Evolutionary conservation across 768 basidiomycete species (phyloP).

Genomic region (Tylopilus intermedius): DNA sequence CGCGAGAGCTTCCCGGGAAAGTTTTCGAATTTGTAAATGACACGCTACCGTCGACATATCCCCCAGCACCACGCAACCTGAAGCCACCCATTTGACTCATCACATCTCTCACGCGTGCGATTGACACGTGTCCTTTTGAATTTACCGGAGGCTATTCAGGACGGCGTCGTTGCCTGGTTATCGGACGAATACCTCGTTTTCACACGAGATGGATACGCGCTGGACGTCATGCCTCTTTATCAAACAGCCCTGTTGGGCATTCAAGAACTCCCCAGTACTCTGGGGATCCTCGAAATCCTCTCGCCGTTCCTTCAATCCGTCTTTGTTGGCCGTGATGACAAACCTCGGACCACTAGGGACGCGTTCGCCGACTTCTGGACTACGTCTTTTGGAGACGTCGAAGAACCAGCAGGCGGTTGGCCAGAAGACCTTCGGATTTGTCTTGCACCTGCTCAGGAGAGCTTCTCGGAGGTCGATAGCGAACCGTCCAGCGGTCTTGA

Average conservation of each 20-base stretch:
- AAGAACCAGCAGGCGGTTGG: conserved; percentile 50
- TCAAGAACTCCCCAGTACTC: conserved; percentile 39
- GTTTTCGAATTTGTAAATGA: conserved; percentile 59
- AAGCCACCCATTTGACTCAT: conserved; percentile 59
- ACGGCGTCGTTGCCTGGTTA: conserved; percentile 58
- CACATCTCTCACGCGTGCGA: conserved; percentile 45
- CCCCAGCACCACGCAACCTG: conserved; percentile 52
- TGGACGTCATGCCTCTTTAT: conserved; percentile 63
- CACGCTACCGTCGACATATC: conserved; percentile 58
- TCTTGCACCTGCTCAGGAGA: conserved; percentile 16
- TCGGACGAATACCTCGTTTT: conserved; percentile 52
- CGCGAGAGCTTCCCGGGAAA: conserved; percentile 47
- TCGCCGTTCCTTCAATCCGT: conserved; percentile 51
- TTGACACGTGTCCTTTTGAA: conserved; percentile 53
- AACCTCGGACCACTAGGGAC: conserved; percentile 39
- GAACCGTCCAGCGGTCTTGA: conserved; percentile 26
- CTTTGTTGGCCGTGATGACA: conserved; percentile 49
- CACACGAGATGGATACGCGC: conserved; percentile 48
- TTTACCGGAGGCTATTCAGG: conserved; percentile 47
- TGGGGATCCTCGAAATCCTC: conserved; percentile 43
- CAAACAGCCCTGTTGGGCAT: conserved; percentile 52
- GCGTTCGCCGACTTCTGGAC: conserved; percentile 65
- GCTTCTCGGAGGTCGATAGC: not conserved
- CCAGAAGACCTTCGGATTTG: conserved; percentile 41
- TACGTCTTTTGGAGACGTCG: conserved; percentile 36